Conservation (phyloP, 306 rosid genomes). For the Ammopiptanthus mongolicus region DNA sequence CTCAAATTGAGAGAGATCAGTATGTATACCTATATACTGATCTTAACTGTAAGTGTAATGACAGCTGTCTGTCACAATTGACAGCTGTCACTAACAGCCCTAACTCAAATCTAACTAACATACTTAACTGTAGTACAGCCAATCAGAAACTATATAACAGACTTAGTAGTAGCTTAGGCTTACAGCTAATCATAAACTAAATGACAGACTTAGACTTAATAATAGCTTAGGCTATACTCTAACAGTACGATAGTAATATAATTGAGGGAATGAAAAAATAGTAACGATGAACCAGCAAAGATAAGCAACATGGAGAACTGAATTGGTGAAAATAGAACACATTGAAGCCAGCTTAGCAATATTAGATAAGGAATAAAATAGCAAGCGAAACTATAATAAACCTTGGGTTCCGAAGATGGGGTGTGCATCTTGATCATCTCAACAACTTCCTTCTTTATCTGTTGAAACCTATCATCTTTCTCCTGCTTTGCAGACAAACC, state of each 20-base stretch:
- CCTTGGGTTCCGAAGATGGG: conserved; percentile 66
- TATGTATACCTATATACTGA: background rate
- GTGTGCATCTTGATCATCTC: conserved; percentile 72
- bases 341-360: background rate
- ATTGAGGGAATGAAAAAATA: background rate
- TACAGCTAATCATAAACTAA: background rate
- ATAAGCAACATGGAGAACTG: conserved; percentile 1
- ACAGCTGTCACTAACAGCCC: background rate
- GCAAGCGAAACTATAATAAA: conserved; percentile 21
- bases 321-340: background rate
- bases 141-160: background rate
- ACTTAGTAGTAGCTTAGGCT: background rate
- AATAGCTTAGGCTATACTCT: background rate
- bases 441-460: conserved; percentile 78
- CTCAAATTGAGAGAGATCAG: too few relatives aligned
- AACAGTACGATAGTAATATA: background rate
- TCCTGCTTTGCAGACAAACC: conserved; percentile 90
- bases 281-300: conserved; percentile 14
- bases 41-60: background rate
- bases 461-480: conserved; percentile 80
- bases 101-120: background rate
- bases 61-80: too few relatives aligned
- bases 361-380: background rate
- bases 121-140: background rate
- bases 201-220: background rate